phyloP scores from a whole-genome alignment of 192 early-diverging fungal species.

The Coemansia sp. region DNA sequence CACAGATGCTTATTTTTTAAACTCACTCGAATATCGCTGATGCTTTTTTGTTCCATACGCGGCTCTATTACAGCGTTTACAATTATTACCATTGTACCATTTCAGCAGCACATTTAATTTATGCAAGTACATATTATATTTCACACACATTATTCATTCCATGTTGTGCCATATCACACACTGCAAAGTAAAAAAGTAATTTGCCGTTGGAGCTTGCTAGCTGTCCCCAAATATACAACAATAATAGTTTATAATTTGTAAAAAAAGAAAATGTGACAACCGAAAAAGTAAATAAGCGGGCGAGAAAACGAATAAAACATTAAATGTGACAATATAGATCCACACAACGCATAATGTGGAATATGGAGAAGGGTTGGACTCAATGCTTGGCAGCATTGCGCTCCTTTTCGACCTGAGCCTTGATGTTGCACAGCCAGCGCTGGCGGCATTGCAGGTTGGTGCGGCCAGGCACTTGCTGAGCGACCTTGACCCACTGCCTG shows the following conservation, averaged over 20 bases:
- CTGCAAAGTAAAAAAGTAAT: not conserved
- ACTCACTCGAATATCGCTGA: not conserved
- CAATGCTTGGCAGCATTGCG: constrained; percentile 17
- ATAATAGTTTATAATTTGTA: not conserved
- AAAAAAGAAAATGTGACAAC: constrained; percentile 2
- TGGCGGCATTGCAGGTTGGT: constrained; percentile 53
- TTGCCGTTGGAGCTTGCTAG: not conserved
- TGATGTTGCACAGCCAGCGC: constrained; percentile 57
- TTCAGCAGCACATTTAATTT: not conserved
- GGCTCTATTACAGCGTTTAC: not conserved
- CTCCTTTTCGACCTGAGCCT: constrained; percentile 51
- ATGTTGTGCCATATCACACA: not conserved
- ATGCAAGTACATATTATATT: not conserved
- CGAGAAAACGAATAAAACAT: constrained; percentile 1
- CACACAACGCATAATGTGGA: not conserved
- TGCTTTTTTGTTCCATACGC: not conserved
- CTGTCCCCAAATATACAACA: not conserved
- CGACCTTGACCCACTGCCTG: constrained; percentile 54
- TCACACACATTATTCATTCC: not conserved
- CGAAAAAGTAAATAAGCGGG: not conserved
- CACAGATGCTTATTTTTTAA: too few species aligned
- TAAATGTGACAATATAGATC: not conserved
- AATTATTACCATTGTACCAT: constrained; percentile 5
- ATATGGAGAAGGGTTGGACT: not conserved
- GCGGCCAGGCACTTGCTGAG: constrained; percentile 49